Percentiles rank a stretch among this genome's conserved stretches.
Evolutionary conservation across 2,329 filamentous ascomycete genomes (phyloP).

Genomic region (Aureobasidium sp.): DNA sequence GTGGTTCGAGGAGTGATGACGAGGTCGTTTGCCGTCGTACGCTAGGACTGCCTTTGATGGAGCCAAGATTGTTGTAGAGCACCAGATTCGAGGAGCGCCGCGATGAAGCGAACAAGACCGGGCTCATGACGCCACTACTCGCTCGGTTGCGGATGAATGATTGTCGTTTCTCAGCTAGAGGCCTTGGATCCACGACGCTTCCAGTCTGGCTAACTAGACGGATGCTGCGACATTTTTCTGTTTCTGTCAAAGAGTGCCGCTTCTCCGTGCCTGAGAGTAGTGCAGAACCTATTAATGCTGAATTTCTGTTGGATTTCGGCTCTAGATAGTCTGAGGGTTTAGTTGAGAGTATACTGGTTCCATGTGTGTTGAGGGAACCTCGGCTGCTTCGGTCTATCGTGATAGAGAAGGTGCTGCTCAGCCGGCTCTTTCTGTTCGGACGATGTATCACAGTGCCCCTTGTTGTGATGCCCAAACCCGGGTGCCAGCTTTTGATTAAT

Average conservation of each 20-base stretch:
- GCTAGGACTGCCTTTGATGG: background rate
- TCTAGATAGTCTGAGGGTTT: conserved; percentile 32
- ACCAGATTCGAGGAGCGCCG: conserved; percentile 4
- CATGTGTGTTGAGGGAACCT: conserved; percentile 32
- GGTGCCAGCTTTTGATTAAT: conserved; percentile 19
- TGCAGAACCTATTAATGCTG: conserved; percentile 20
- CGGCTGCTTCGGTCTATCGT: conserved; percentile 29
- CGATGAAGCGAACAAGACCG: conserved; percentile 32
- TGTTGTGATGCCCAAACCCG: background rate
- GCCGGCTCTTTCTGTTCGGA: conserved; percentile 22
- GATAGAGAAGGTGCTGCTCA: conserved; percentile 23
- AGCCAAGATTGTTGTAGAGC: conserved; percentile 1
- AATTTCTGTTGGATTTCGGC: conserved; percentile 24
- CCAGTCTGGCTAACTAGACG: conserved; percentile 33
- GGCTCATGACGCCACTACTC: conserved; percentile 30
- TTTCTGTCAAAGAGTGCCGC: conserved; percentile 23
- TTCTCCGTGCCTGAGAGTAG: background rate
- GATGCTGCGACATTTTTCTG: conserved; percentile 34
- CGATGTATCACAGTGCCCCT: conserved; percentile 24
- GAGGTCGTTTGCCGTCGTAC: conserved; percentile 19
- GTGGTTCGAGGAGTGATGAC: conserved; percentile 27
- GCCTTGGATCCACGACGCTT: conserved; percentile 31
- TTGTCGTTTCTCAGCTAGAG: conserved; percentile 35
- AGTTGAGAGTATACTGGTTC: conserved; percentile 36
- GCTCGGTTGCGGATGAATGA: conserved; percentile 38